phyloP scores from a whole-genome alignment of 2,329 filamentous ascomycete genomes.

The Alternaria burnsii region DNA sequence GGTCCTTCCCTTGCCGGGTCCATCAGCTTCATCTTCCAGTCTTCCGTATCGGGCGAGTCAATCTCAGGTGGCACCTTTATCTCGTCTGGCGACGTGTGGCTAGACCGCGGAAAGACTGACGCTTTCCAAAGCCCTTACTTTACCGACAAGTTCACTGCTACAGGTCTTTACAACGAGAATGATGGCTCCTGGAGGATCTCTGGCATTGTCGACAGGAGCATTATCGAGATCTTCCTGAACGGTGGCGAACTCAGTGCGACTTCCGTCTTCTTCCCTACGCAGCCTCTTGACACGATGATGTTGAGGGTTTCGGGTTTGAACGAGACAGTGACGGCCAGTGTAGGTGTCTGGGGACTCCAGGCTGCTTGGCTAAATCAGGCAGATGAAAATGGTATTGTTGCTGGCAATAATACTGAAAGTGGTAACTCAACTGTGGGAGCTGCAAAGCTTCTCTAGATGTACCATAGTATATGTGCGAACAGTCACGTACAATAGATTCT shows the following conservation, averaged over 20 bases:
- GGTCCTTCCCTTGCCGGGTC: constrained; percentile 47
- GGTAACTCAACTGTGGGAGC: constrained; percentile 1
- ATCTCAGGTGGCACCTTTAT: constrained; percentile 61
- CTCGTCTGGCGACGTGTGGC: constrained; percentile 57
- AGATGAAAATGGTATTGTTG: constrained; percentile 41
- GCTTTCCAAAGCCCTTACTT: constrained; percentile 65
- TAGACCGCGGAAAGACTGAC: constrained; percentile 59
- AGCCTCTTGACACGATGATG: constrained; percentile 51
- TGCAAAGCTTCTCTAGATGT: constrained; percentile 9
- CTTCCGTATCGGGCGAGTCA: constrained; percentile 59
- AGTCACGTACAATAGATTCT: background rate
- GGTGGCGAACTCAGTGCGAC: constrained; percentile 61
- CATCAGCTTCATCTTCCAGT: constrained; percentile 63
- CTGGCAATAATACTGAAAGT: constrained; percentile 45
- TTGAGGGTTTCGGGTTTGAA: constrained; percentile 45
- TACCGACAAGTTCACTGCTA: constrained; percentile 62
- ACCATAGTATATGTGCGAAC: background rate
- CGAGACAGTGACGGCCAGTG: constrained; percentile 49
- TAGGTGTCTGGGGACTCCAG: constrained; percentile 51
- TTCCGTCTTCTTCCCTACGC: constrained; percentile 60
- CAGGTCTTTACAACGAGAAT: constrained; percentile 31
- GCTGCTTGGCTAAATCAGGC: constrained; percentile 50
- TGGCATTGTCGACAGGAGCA: constrained; percentile 62
- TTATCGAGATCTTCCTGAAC: constrained; percentile 65
- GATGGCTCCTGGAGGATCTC: constrained; percentile 54